Percentiles rank a stretch among this genome's conserved stretches.
phyloP scores from a whole-genome alignment of 257 asterid genomes.

The Lycium barbarum region DNA sequence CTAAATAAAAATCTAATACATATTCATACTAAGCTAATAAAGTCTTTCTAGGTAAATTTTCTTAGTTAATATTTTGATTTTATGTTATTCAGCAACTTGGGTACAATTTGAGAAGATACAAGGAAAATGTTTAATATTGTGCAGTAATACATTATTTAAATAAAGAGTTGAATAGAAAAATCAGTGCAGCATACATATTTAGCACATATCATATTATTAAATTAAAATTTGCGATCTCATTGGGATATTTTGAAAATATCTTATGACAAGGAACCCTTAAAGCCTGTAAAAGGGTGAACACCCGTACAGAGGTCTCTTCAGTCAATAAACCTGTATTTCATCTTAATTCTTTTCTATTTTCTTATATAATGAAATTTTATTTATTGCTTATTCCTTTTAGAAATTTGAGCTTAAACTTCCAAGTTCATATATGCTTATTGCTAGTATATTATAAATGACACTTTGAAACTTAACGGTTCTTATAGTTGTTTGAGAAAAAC shows the following conservation, averaged over 20 bases:
- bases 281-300: neutral
- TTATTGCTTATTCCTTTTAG: neutral
- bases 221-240: neutral
- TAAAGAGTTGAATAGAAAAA: neutral
- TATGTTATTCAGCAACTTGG: neutral
- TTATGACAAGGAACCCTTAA: conserved; percentile 1
- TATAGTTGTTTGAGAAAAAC: neutral
- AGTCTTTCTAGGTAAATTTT: too few species aligned
- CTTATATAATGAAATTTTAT: neutral
- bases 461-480: too few species aligned
- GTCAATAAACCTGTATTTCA: neutral
- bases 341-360: neutral
- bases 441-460: too few species aligned
- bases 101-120: neutral
- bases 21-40: neutral
- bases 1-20: neutral
- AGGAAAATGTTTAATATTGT: too few species aligned
- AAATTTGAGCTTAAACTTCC: neutral
- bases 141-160: neutral
- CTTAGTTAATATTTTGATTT: neutral
- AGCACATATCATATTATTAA: too few species aligned
- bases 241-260: conserved; percentile 22
- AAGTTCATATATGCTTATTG: neutral
- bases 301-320: conserved; percentile 4
- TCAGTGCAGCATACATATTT: neutral